Evolutionary conservation across 805 yeast genomes (phyloP), one percentile per base, ranked within the genome.

Genomic region (Ogataea chonburiensis): DNA sequence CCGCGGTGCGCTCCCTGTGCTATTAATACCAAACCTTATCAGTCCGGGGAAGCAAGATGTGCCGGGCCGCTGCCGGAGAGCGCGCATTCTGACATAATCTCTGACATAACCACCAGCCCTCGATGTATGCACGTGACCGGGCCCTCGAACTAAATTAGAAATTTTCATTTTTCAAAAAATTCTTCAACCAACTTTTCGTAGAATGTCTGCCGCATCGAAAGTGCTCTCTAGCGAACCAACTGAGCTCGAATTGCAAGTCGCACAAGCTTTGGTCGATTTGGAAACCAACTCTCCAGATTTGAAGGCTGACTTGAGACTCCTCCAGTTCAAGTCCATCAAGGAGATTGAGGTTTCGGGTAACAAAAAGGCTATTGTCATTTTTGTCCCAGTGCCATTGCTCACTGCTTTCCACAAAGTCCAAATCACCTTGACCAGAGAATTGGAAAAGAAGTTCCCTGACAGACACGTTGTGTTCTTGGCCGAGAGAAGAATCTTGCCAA

Each of bases 391-490:
- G 60, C 97, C 98, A 73, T 77, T 86, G 63, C 80, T 88, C 68
- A 63, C 79, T 57, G 81, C 83, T 58, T 87, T 87, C 91, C 96
- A 89, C 86, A 87, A 83, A 77, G 95, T 91, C 65, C 98, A 91
- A 81, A 79, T 79, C 63, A 85, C 89, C 76, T 83, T 91, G 70
- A 87, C 96, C 77, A 91, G 98, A 77, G 98, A 91, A 80, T 85
- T 91, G 71, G 98, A 91, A 79, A 91, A 91, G 94, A 91, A 93
- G 79, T 93, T 91, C 89, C 94, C 97, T 70, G 98, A 91, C 81
- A 86, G 95, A 73, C 97, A 93, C 72, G 96, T 91, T 72, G 91
- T 93, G 63, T 87, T 91, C 87, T 82, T 91, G 68, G 98, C 97
- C 68, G 98, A 91, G 81, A 87, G 98, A 79, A 87, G 96, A 78